phyloP scores from a whole-genome alignment of 768 basidiomycete genomes.

The Gymnopilus junonius region DNA sequence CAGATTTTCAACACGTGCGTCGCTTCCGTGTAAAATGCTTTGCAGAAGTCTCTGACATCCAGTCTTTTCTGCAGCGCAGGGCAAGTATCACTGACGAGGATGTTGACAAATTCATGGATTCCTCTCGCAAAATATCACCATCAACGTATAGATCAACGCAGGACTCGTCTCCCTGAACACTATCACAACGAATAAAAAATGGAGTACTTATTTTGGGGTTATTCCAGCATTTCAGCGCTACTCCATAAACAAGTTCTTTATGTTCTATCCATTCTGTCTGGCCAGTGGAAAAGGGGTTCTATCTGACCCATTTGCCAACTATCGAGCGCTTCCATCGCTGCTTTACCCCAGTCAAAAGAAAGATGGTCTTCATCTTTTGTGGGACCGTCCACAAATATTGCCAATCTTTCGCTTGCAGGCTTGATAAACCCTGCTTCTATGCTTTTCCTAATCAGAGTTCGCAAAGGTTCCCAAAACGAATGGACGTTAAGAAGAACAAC shows the following conservation, averaged over 20 bases:
- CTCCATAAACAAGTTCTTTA: background rate
- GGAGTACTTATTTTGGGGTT: background rate
- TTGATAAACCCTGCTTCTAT: constrained; percentile 78
- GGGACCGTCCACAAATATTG: constrained; percentile 81
- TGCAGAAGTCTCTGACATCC: constrained; percentile 9
- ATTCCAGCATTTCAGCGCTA: background rate
- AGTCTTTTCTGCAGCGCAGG: constrained; percentile 57
- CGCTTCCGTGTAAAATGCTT: background rate
- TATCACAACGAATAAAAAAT: background rate
- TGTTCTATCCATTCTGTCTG: constrained; percentile 11
- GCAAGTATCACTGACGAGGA: constrained; percentile 80
- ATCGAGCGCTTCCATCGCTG: constrained; percentile 65
- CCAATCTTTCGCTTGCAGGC: constrained; percentile 58
- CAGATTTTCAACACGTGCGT: constrained; percentile 79
- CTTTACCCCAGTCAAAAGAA: constrained; percentile 78
- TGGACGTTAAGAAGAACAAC: constrained; percentile 88
- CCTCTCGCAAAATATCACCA: constrained; percentile 73
- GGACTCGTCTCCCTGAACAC: constrained; percentile 3
- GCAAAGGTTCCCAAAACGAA: constrained; percentile 84
- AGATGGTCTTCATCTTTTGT: constrained; percentile 53
- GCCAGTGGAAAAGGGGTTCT: constrained; percentile 54
- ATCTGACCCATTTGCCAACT: constrained; percentile 50
- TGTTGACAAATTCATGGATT: constrained; percentile 80
- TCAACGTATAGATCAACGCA: constrained; percentile 36
- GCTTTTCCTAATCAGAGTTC: constrained; percentile 69